Evolutionary conservation across 805 yeast species (phyloP), one percentile per base, ranked within the genome.

Genomic region (Jamesozyma spencerorum): DNA sequence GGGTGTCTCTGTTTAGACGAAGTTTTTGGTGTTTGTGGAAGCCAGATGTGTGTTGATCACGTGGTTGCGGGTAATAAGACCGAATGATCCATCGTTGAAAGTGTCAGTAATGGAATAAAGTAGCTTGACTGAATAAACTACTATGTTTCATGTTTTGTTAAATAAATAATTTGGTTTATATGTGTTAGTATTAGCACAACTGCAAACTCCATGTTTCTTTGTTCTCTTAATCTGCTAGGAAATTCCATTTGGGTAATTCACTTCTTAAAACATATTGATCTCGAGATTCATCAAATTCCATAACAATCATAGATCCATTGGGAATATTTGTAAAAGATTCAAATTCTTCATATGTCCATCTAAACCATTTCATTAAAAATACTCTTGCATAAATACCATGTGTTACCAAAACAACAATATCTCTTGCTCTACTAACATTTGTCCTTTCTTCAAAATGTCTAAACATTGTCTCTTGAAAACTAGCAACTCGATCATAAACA

Each of bases 341-440:
- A 61, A 87, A 88, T 55, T 80, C 78, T 57, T 87, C 96, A 55
- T 82, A 90, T 2, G 82, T 72, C 96, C 97, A 88, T 43, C 95
- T 68, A 58, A 78, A 88, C 96, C 96, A 88, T 53, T 87, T 84
- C 87, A 87, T 86, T 33, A 88, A 61, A 52, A 88, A 88, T 7
- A 88, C 97, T 31, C 97, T 68, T 3, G 94, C 83, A 90, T 94
- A 86, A 13, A 88, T 85, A 8, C 97, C 97, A 58, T 88, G 97
- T 4, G 95, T 83, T 31, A 88, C 95, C 32, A 88, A 64, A 2
- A 88, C 86, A 31, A 86, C 70, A 15, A 87, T 81, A 44, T 76
- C 75, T n/a, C 96, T 87, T 55, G 85, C 84, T 50, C 75, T 70
- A 30, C 50, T 48, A 7, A 22, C 26, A n/a, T 48, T 42, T 79